Evolutionary conservation across 2,329 filamentous ascomycete genomes (phyloP).

Genomic region (Exophiala oligosperma): DNA sequence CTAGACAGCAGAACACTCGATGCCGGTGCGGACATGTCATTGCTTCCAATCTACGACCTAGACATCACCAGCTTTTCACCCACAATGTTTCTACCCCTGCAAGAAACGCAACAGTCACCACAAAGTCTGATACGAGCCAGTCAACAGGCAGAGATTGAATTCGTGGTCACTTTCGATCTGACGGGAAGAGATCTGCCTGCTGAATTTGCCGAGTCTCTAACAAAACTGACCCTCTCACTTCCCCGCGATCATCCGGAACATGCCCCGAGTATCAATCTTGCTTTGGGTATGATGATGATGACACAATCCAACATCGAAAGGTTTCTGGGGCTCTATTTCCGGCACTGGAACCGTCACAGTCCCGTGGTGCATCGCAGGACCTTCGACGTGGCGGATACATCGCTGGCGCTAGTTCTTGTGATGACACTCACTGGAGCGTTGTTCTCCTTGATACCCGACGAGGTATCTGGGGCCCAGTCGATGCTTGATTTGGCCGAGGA

Average conservation of each 20-base stretch:
- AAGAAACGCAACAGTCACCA: too few relatives aligned
- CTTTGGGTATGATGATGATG: conserved; percentile 1
- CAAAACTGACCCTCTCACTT: neutral
- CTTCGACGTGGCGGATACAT: neutral
- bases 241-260: conserved; percentile 2
- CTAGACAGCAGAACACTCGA: too few relatives aligned
- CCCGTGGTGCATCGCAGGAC: conserved; percentile 2
- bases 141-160: neutral
- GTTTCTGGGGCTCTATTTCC: conserved; percentile 9
- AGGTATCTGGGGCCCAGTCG: neutral
- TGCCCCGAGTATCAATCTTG: conserved; percentile 6
- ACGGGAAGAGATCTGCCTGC: neutral
- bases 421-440: neutral
- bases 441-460: too few relatives aligned
- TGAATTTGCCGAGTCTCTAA: neutral
- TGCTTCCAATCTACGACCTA: too few relatives aligned
- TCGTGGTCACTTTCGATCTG: neutral
- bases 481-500: conserved; percentile 11
- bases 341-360: conserved; percentile 11
- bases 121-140: neutral
- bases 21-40: too few relatives aligned
- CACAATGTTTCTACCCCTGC: too few relatives aligned
- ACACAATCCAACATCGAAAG: neutral
- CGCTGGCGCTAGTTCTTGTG: neutral
- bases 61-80: too few relatives aligned